Evolutionary conservation across 805 yeast genomes (phyloP).

Genomic region (Candida orba): DNA sequence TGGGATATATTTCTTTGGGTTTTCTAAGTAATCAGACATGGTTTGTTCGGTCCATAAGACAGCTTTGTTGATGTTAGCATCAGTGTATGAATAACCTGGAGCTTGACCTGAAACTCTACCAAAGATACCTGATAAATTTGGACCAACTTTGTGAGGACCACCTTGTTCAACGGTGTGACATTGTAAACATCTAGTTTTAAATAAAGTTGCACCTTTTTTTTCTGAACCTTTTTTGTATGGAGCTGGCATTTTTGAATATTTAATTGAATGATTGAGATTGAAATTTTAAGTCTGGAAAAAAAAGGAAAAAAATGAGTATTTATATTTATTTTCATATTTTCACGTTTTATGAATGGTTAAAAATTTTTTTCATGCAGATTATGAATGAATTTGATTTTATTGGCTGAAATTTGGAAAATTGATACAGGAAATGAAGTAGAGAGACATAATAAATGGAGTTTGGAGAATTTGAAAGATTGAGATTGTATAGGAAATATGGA

Average conservation of each 20-base stretch:
- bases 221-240: constrained; percentile 48
- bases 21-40: constrained; percentile 92
- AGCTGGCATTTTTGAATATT: constrained; percentile 23
- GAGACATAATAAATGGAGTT: no score
- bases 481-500: no score
- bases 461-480: no score
- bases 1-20: constrained; percentile 99
- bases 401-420: constrained; percentile 9
- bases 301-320: constrained; percentile 4
- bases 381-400: constrained; percentile 19
- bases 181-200: constrained; percentile 98
- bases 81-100: constrained; percentile 92
- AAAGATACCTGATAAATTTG: constrained; percentile 91
- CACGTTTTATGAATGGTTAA: constrained; percentile 17
- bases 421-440: no score
- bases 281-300: background rate
- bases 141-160: constrained; percentile 98
- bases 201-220: constrained; percentile 94
- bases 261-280: background rate
- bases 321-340: constrained; percentile 4
- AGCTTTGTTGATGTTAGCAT: constrained; percentile 96
- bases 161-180: constrained; percentile 96
- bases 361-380: constrained; percentile 15
- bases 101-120: constrained; percentile 92
- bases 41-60: constrained; percentile 82